These are phyloP conservation scores for Mycena sp. DNA, from an alignment of 1,284 basidiomycete genomes.

Conservation along the genomic window DNA sequence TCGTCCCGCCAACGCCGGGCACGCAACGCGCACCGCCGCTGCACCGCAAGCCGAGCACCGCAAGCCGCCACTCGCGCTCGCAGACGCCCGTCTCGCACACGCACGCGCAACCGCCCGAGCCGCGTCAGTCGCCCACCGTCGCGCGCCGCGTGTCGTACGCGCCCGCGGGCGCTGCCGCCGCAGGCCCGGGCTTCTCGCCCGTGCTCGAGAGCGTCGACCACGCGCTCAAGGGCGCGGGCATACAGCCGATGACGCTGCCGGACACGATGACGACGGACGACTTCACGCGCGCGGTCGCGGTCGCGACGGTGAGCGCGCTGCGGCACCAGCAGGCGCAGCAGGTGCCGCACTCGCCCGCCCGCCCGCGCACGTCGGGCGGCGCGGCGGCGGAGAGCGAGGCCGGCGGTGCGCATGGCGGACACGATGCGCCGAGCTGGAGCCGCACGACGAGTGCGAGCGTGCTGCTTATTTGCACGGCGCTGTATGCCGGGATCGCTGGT, in stretches of 20 bases:
- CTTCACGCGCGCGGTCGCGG: slow-evolving; percentile 90
- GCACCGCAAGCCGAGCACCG: slow-evolving; percentile 56
- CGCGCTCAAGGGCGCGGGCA: slow-evolving; percentile 68
- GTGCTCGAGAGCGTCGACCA: slow-evolving; percentile 82
- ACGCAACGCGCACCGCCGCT: too few species aligned
- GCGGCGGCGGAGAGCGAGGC: slow-evolving; percentile 33
- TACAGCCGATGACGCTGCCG: slow-evolving; percentile 68
- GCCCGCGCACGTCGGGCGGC: too few species aligned
- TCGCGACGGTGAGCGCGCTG: slow-evolving; percentile 88
- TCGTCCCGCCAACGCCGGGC: slow-evolving; percentile 49
- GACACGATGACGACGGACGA: slow-evolving; percentile 84
- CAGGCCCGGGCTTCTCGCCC: slow-evolving; percentile 59
- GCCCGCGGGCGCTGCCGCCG: slow-evolving; percentile 45
- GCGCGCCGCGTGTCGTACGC: slow-evolving; percentile 68
- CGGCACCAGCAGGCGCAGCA: slow-evolving; percentile 72
- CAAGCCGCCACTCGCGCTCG: slow-evolving; percentile 32
- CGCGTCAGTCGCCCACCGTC: slow-evolving; percentile 54
- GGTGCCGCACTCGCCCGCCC: slow-evolving; percentile 53
- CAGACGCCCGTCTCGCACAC: slow-evolving; percentile 51
- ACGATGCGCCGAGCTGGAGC: slow-evolving; percentile 98
- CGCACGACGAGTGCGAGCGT: slow-evolving; percentile 88
- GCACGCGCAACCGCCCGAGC: too few species aligned
- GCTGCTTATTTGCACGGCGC: slow-evolving; percentile 86
- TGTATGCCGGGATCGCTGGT: slow-evolving; percentile 98
- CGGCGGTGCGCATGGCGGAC: slow-evolving; percentile 76